Evolutionary conservation across 305 asterid genomes (phyloP), one percentile per base, ranked within the genome.

Genomic region (Rubia occidens): DNA sequence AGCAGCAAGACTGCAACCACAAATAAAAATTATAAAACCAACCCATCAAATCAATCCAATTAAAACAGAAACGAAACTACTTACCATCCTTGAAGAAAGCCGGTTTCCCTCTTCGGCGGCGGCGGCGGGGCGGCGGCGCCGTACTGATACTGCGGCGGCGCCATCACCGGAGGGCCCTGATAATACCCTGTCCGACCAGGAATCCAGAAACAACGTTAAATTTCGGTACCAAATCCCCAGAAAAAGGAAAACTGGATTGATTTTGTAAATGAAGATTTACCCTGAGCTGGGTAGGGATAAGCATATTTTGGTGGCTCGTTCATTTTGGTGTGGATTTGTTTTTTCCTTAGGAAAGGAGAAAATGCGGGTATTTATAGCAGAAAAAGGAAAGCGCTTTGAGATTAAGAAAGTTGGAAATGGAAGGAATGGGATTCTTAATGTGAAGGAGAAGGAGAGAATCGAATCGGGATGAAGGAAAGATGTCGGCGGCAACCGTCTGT

Each of bases 101-200:
- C 72, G 0, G 61, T 39, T 1, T 62, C 21, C 54, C 39, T 72
- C 75, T 44, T 72, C 0, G 77, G 78, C 10, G 81, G 80, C 0
- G 79, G 83, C 0, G 81, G 83, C 14, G 84, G 81, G 0, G 83
- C 79, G 40, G 76, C 66, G 43, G 78, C 68, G 39, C 71, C 56
- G 29, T 76, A 76, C 6, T 56, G 68, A 21, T 69, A 74, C 67
- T 74, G 77, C 8, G 85, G 85, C 6, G 81, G 85, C 59, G 83
- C 81, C 81, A 78, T 76, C 62, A 81, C 81, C 2, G 85, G 85
- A 68, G 83, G 85, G n/a, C 83, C 85, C 56, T 81, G 79, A 18
- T 81, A 81, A 69, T 78, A 78, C 45, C 85, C 85, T 81, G 70
- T 32, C 71, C 66, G 55, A 29, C 40, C 2, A 6, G 26, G 37